Base-by-base conservation (phyloP, 164 flowering plant species). In the Aristolochia californica region DNA sequence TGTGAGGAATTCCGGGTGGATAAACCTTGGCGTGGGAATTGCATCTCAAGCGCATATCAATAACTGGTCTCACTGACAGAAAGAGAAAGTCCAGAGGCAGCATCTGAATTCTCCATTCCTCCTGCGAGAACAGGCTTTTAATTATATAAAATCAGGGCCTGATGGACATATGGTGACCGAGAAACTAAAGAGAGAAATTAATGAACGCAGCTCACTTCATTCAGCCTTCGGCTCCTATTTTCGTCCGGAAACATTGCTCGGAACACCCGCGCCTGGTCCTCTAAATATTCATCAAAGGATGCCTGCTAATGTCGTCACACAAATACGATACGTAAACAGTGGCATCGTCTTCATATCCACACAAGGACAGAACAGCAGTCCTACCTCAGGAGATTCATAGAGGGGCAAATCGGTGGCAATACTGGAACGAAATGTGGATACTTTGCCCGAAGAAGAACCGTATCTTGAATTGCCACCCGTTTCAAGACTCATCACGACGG, bases 31-130 rank as follows among this genome's bases (percentile, higher is more conserved):
- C 86, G 14, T 66, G 45, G 18, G 81, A 52, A 69, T 75, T 85
- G 68, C 79, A 82, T 71, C 66, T 76, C 66, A 90, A 47, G 55
- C 81, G 75, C 80, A 87, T 76, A 64, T 90, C 95, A 7, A 87
- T 62, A 0, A 75, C 74, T 43, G 94, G 95, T 60, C 62, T 62
- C 25, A 76, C 83, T 0, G 81, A 79, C 18, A 87, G 65, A 65
- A 84, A 83, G 24, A 89, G 48, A 72, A 87, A 78, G 9, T 84
- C 65, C 63, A 83, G 71, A 9, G 91, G 90, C 60, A 85, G 69
- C 93, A 83, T 89, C 60, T 85, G 83, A 53, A 89, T 74, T 63
- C 93, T 83, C 95, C 95, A 87, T 52, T 82, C 90, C 44, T 82
- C 93, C 95, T 89, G 73, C 77, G 77, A 43, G 13, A 15, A 20